Evolutionary conservation across 768 basidiomycete genomes (phyloP).

Genomic region (Panaeolus cyanescens): DNA sequence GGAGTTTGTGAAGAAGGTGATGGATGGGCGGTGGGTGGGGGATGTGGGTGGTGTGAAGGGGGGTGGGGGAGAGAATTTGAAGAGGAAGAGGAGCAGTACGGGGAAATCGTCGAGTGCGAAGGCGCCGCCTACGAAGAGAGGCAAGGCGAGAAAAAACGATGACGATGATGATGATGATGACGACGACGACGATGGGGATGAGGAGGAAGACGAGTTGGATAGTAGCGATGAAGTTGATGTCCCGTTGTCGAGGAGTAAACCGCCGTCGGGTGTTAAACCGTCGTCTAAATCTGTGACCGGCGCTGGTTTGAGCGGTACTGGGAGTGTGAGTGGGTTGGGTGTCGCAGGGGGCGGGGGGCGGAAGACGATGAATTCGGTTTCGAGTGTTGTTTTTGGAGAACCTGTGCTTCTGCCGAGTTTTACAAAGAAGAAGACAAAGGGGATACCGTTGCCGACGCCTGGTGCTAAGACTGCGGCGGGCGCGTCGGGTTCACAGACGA

Average conservation of each 20-base stretch:
- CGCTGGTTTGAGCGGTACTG: no score
- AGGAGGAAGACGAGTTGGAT: slow-evolving; percentile 9
- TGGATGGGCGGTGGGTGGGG: slow-evolving; percentile 6
- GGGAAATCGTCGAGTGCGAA: slow-evolving; percentile 11
- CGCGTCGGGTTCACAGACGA: no score
- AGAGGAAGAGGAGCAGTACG: slow-evolving; percentile 16
- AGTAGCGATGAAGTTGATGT: slow-evolving; percentile 8
- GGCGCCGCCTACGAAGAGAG: slow-evolving; percentile 5
- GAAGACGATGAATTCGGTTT: slow-evolving; percentile 11
- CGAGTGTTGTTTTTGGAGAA: neutral
- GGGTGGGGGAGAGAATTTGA: neutral
- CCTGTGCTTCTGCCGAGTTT: neutral
- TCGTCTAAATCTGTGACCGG: slow-evolving; percentile 9
- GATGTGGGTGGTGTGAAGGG: slow-evolving; percentile 14
- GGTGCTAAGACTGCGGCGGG: neutral
- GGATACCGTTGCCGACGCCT: neutral
- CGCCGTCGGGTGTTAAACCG: neutral
- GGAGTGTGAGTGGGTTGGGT: no score
- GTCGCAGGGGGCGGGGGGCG: slow-evolving; percentile 1
- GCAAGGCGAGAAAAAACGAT: slow-evolving; percentile 15
- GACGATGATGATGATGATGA: slow-evolving; percentile 17
- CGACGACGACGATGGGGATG: slow-evolving; percentile 10
- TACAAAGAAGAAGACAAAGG: neutral
- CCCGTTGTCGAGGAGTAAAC: slow-evolving; percentile 3
- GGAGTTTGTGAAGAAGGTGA: slow-evolving; percentile 41